phyloP scores from a whole-genome alignment of 176 grass and related monocot species.

The Avena atlantica region DNA sequence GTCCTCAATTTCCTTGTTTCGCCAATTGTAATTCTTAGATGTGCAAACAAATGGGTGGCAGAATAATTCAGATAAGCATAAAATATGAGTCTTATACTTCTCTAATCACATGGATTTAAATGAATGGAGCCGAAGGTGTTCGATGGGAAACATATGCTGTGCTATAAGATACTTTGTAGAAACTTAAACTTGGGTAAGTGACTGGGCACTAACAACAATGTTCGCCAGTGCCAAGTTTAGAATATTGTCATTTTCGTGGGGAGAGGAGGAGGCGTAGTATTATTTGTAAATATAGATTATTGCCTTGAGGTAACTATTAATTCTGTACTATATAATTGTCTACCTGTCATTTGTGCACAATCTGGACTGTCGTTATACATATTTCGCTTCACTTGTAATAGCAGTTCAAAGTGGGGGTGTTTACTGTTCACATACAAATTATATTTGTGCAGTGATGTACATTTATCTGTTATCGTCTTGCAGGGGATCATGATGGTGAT shows the following conservation, averaged over 20 bases:
- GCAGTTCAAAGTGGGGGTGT: neutral
- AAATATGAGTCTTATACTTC: neutral
- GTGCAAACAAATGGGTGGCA: neutral
- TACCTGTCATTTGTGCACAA: neutral
- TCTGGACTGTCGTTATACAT: neutral
- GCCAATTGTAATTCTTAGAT: neutral
- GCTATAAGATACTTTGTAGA: neutral
- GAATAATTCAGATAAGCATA: constrained; percentile 1
- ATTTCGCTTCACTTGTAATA: neutral
- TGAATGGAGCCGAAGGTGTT: constrained; percentile 3
- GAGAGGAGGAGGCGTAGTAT: neutral
- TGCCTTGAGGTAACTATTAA: neutral
- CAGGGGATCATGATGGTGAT: constrained; percentile 11
- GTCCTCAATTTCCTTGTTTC: neutral
- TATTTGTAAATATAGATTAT: constrained; percentile 1
- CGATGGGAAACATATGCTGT: neutral
- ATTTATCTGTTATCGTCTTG: constrained; percentile 2
- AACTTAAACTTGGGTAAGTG: neutral
- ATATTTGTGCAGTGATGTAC: neutral
- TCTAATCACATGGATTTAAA: neutral
- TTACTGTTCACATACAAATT: constrained; percentile 2
- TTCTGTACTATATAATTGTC: neutral
- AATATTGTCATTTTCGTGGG: neutral
- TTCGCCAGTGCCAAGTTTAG: constrained; percentile 1
- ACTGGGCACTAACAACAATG: neutral